Percentiles rank a stretch among this genome's conserved stretches.
Evolutionary conservation across 2,329 filamentous ascomycete species (phyloP).

Genomic region (Tolypocladium pustulatum): DNA sequence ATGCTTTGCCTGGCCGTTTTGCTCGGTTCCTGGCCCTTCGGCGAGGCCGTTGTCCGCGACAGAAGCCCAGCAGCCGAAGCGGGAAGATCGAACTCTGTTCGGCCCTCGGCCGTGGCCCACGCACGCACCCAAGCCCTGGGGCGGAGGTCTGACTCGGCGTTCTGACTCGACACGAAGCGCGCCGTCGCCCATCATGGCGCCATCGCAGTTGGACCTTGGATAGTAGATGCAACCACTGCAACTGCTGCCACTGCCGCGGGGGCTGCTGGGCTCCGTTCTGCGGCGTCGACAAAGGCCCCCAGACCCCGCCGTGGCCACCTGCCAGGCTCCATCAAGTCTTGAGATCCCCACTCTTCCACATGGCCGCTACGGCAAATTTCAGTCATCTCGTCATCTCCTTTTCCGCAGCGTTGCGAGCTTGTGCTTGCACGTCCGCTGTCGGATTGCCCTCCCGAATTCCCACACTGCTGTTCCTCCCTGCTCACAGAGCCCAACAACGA

Average conservation of each 20-base stretch:
- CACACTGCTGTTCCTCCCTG: neutral
- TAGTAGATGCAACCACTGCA: neutral
- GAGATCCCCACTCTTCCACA: conserved; percentile 17
- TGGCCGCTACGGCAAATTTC: conserved; percentile 14
- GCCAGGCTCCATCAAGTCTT: conserved; percentile 9
- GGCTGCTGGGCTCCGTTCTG: neutral
- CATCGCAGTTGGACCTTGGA: neutral
- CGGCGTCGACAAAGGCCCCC: conserved; percentile 1
- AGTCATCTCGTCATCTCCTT: conserved; percentile 19
- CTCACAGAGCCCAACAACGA: neutral
- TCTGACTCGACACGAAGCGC: neutral
- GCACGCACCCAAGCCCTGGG: neutral
- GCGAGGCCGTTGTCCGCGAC: neutral
- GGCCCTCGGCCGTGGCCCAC: neutral
- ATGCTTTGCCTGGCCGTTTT: neutral
- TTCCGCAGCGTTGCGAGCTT: conserved; percentile 6
- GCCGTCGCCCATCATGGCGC: neutral
- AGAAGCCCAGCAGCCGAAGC: neutral
- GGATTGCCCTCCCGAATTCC: conserved; percentile 9
- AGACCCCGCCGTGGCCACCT: neutral
- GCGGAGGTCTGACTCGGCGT: neutral
- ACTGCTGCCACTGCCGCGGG: neutral
- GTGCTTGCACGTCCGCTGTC: conserved; percentile 15
- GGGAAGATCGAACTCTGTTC: neutral
- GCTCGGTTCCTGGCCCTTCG: neutral